These are phyloP conservation scores for Cutaneotrichosporon cyanovorans DNA, from an alignment of 1,284 basidiomycete species.

Conservation along the genomic window DNA sequence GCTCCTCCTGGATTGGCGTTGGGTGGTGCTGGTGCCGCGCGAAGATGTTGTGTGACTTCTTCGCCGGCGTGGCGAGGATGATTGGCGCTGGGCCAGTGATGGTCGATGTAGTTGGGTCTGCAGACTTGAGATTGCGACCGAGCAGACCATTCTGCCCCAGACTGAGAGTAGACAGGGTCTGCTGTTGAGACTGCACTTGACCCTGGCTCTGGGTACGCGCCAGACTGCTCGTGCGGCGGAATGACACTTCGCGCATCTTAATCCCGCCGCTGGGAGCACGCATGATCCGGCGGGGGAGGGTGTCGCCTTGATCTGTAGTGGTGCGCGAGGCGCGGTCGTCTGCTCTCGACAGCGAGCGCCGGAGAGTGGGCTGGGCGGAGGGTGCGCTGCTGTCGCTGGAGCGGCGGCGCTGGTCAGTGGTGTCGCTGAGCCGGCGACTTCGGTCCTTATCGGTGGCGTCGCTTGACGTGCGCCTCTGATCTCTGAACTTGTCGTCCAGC, in stretches of 20 bases:
- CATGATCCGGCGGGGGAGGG: not conserved
- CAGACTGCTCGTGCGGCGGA: not conserved
- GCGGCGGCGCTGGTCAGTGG: not conserved
- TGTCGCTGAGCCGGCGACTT: no score
- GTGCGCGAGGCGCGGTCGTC: not conserved
- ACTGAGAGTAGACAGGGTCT: not conserved
- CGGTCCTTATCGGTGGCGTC: no score
- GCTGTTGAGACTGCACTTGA: no score
- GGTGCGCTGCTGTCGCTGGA: not conserved
- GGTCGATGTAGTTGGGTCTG: no score
- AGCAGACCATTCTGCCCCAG: conserved; percentile 7
- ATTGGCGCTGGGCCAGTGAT: conserved; percentile 21
- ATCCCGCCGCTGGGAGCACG: conserved; percentile 34
- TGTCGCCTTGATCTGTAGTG: no score
- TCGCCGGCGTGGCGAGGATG: conserved; percentile 37
- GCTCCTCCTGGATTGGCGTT: conserved; percentile 39
- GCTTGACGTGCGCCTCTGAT: no score
- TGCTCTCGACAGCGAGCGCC: no score
- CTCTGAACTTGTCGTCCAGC: no score
- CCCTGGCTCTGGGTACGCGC: no score
- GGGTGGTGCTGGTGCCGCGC: conserved; percentile 16
- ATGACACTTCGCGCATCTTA: not conserved
- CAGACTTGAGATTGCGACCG: not conserved
- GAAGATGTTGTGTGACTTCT: conserved; percentile 24
- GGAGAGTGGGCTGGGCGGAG: no score